Conservation (phyloP, 768 basidiomycete species). For the Pilatotrama ljubarskyi region DNA sequence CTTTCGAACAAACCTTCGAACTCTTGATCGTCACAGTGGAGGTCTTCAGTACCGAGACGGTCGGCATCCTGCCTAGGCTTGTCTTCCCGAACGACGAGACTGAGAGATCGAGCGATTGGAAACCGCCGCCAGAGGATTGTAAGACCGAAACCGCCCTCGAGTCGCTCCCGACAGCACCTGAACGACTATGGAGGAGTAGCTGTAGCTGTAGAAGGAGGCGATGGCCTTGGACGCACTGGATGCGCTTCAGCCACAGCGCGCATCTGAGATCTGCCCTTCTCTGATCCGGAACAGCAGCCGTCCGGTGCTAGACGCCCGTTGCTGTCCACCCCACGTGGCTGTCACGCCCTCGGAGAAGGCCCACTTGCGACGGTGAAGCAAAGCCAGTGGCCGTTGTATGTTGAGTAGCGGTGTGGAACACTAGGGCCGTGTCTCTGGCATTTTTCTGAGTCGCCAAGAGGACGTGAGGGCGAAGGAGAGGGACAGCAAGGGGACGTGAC, state of each 20-base stretch:
- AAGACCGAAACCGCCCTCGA: no score
- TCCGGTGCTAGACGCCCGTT: conserved; percentile 1
- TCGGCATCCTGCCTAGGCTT: background rate
- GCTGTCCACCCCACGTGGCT: conserved; percentile 12
- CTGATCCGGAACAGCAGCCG: conserved; percentile 7
- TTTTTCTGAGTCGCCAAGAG: no score
- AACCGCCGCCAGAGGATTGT: no score
- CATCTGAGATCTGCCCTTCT: background rate
- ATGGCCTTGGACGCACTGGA: background rate
- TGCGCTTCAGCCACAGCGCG: conserved; percentile 4
- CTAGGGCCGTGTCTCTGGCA: no score
- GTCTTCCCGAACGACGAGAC: no score
- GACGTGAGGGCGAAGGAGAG: no score
- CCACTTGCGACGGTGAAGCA: no score
- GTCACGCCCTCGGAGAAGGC: background rate
- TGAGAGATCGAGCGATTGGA: no score
- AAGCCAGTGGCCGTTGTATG: no score
- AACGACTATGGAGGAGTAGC: no score
- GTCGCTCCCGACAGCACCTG: no score
- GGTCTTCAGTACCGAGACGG: conserved; percentile 12
- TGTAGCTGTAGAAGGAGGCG: background rate
- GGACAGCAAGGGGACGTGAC: background rate
- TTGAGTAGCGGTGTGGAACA: no score
- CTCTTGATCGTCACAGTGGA: conserved; percentile 10
- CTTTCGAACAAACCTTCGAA: background rate